Percentiles rank a stretch among this genome's conserved stretches.
Conservation (phyloP, 2,329 filamentous ascomycete species). For the Trichophyton mentagrophytes region DNA sequence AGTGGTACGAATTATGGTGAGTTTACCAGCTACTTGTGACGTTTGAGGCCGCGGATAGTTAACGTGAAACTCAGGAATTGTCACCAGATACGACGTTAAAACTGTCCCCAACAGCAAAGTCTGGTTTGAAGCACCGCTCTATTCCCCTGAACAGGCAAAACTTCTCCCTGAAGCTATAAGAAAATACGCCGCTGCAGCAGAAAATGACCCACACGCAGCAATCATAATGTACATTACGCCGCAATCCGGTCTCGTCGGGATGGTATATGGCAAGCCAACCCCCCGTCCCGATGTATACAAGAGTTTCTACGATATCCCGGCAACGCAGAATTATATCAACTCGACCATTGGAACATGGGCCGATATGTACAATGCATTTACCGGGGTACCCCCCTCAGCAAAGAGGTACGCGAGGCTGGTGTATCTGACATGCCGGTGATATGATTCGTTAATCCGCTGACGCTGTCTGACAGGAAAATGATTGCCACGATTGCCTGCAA, state of each 20-base stretch:
- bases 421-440: no score
- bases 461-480: no score
- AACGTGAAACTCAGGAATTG: background rate
- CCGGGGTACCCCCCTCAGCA: no score
- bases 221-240: background rate
- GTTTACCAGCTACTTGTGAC: background rate
- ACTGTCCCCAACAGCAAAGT: background rate
- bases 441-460: no score
- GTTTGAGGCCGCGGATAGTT: background rate
- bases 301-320: no score
- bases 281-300: background rate
- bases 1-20: slow-evolving; percentile 35
- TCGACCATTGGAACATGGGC: no score
- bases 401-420: no score
- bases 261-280: background rate
- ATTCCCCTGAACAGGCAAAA: background rate
- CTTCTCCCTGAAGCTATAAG: background rate
- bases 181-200: background rate
- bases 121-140: background rate
- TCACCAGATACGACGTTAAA: background rate
- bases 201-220: background rate
- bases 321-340: no score
- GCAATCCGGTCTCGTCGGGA: background rate
- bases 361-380: no score
- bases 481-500: no score